Percentiles rank a stretch among this genome's conserved stretches.
Conservation (phyloP, 2,329 filamentous ascomycete genomes). For the Pseudogymnoascus sp. region DNA sequence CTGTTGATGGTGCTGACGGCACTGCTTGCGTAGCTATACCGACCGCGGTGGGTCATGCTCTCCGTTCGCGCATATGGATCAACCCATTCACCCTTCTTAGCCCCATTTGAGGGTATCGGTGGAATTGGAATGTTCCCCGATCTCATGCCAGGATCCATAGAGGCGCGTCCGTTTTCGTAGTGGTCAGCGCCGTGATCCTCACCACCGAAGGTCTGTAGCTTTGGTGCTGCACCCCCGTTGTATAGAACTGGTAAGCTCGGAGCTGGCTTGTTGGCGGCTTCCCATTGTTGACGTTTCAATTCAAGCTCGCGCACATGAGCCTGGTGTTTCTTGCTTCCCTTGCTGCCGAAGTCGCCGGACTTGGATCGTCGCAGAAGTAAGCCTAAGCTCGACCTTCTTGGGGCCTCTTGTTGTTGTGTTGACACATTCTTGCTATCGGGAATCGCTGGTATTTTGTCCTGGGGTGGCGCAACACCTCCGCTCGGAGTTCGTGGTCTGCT, state of each 20-base stretch:
- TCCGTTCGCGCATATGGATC: slow-evolving; percentile 79
- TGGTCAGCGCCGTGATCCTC: slow-evolving; percentile 43
- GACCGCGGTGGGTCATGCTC: slow-evolving; percentile 94
- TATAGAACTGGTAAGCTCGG: slow-evolving; percentile 48
- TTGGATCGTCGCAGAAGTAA: slow-evolving; percentile 62
- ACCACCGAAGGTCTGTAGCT: slow-evolving; percentile 40
- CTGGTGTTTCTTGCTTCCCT: slow-evolving; percentile 53
- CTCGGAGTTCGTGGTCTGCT: slow-evolving; percentile 32
- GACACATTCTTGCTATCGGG: slow-evolving; percentile 29
- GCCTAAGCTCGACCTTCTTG: slow-evolving; percentile 44
- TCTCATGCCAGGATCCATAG: slow-evolving; percentile 42
- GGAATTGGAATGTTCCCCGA: slow-evolving; percentile 42
- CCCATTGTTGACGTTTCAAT: slow-evolving; percentile 46
- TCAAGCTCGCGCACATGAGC: slow-evolving; percentile 40
- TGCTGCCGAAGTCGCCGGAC: slow-evolving; percentile 56
- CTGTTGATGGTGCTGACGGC: slow-evolving; percentile 87
- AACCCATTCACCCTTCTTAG: slow-evolving; percentile 43
- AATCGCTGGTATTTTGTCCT: slow-evolving; percentile 30
- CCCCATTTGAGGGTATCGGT: slow-evolving; percentile 41
- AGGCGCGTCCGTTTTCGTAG: slow-evolving; percentile 36
- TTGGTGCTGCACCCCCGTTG: slow-evolving; percentile 30
- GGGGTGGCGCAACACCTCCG: slow-evolving; percentile 25
- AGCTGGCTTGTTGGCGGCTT: slow-evolving; percentile 47
- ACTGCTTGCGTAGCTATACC: slow-evolving; percentile 93
- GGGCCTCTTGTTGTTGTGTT: slow-evolving; percentile 19